A percentile compares a stretch with the other conserved stretches of the same genome.
Evolutionary conservation across 2,329 filamentous ascomycete species (phyloP).

Genomic region (Cercospora citrullina): DNA sequence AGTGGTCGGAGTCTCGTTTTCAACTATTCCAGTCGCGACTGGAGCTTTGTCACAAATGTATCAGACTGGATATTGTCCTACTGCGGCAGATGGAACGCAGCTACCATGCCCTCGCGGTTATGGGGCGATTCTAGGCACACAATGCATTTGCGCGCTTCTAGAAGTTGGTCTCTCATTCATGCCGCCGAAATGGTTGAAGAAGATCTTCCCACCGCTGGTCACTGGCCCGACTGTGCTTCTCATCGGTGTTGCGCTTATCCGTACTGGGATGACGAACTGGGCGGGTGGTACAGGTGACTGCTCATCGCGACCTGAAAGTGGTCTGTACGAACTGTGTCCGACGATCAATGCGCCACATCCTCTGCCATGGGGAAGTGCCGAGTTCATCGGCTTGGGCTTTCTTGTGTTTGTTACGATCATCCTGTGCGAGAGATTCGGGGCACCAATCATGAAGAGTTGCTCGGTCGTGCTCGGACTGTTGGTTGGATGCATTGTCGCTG

Average conservation of each 20-base stretch:
- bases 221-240: conserved; percentile 68
- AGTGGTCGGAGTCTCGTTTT: conserved; percentile 76
- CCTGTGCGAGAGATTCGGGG: conserved; percentile 75
- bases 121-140: conserved; percentile 71
- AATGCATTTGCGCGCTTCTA: conserved; percentile 52
- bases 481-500: conserved; percentile 76
- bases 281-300: conserved; percentile 69
- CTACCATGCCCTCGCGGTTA: conserved; percentile 76
- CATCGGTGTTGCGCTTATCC: conserved; percentile 72
- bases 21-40: conserved; percentile 70
- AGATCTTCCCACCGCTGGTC: conserved; percentile 75
- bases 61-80: conserved; percentile 65
- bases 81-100: conserved; percentile 60
- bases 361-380: conserved; percentile 73
- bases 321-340: conserved; percentile 65
- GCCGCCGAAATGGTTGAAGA: conserved; percentile 62
- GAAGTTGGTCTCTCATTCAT: conserved; percentile 76
- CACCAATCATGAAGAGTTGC: conserved; percentile 80
- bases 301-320: conserved; percentile 47
- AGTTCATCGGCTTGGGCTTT: conserved; percentile 78
- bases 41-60: conserved; percentile 79
- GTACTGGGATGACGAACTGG: conserved; percentile 74
- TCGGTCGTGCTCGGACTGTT: conserved; percentile 74
- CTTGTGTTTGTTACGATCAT: conserved; percentile 78
- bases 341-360: conserved; percentile 67